A percentile compares a stretch with the other conserved stretches of the same genome.
phyloP scores from a whole-genome alignment of 2,329 filamentous ascomycete species.

The Penicillium sp. region DNA sequence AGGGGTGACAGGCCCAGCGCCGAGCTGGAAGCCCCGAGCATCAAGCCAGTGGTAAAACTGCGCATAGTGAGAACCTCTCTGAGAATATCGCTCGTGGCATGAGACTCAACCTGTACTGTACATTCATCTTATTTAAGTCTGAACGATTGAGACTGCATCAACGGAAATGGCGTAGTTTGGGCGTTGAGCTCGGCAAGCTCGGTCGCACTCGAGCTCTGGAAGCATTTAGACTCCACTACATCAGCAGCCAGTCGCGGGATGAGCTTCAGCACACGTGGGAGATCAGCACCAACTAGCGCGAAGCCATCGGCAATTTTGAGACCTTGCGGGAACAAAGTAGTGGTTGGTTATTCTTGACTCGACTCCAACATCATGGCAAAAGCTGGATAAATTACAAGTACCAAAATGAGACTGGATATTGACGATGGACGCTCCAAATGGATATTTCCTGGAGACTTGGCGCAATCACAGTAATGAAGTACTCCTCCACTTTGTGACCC shows the following conservation, averaged over 20 bases:
- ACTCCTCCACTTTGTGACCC: too few species aligned
- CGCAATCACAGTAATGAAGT: too few species aligned
- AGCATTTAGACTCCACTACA: neutral
- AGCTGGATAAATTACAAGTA: too few species aligned
- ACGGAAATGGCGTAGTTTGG: too few species aligned
- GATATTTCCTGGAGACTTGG: neutral
- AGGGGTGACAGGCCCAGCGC: slow-evolving; percentile 11
- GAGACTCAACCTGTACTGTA: neutral
- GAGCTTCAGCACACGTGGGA: slow-evolving; percentile 12
- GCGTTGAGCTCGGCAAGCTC: neutral
- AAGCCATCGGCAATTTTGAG: neutral
- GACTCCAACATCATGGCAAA: neutral
- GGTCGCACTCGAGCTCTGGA: slow-evolving; percentile 2
- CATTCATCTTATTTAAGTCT: neutral
- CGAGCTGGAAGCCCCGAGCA: slow-evolving; percentile 6
- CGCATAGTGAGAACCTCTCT: slow-evolving; percentile 8
- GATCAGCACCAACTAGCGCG: slow-evolving; percentile 1
- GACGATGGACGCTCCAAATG: too few species aligned
- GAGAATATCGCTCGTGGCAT: neutral
- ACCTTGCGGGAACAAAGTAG: neutral
- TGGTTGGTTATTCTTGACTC: neutral
- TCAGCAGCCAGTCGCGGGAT: slow-evolving; percentile 8
- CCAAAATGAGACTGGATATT: too few species aligned
- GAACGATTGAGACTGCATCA: neutral
- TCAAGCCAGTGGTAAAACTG: neutral